These are phyloP conservation scores for Solanum hybrid DNA, from an alignment of 305 asterid species.

Conservation along the genomic window DNA sequence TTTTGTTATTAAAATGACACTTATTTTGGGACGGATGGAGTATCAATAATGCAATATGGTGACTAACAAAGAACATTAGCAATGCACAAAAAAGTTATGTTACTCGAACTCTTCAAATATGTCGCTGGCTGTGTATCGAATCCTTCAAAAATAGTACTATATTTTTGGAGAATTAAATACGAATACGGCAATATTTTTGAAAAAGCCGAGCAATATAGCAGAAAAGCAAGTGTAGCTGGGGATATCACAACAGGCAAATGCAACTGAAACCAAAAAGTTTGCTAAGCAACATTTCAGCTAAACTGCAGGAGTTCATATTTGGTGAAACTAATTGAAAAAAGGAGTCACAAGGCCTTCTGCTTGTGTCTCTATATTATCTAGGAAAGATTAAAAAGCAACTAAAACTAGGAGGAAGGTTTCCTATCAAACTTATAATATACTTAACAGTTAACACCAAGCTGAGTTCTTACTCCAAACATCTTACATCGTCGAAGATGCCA, in stretches of 20 bases:
- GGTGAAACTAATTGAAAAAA: background rate
- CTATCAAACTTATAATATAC: background rate
- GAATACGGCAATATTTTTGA: background rate
- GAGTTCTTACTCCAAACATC: background rate
- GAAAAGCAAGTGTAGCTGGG: background rate
- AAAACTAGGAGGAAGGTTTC: background rate
- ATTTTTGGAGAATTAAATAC: background rate
- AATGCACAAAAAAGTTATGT: background rate
- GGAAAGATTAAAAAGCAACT: background rate
- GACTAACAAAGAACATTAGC: background rate
- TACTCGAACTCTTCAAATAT: background rate
- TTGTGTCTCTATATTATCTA: constrained; percentile 3
- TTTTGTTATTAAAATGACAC: background rate
- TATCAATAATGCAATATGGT: background rate
- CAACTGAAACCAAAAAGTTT: background rate
- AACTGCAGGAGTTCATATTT: background rate
- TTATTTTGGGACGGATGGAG: background rate
- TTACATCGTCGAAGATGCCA: background rate
- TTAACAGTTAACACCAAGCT: background rate
- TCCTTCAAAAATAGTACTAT: background rate
- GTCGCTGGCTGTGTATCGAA: background rate
- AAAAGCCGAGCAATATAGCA: background rate
- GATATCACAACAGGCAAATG: background rate
- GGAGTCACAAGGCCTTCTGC: background rate
- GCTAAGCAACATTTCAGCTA: background rate